Evolutionary conservation across 345 rosid species (phyloP).

Genomic region (Citrus medica): DNA sequence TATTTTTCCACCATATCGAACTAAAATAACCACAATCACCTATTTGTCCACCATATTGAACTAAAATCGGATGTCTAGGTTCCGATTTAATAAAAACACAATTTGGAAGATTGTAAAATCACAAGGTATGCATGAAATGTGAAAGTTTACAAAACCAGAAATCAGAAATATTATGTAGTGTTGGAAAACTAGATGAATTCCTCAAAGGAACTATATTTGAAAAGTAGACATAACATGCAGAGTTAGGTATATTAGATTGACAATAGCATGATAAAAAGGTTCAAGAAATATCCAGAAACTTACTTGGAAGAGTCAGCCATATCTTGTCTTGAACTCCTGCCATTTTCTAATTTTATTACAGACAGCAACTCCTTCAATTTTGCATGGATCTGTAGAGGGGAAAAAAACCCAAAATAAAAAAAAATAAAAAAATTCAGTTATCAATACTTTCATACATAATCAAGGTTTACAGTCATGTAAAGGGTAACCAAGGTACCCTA

Average conservation of each 20-base stretch:
- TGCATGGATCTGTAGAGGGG: slow-evolving; percentile 45
- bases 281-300: slow-evolving; percentile 15
- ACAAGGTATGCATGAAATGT: not conserved
- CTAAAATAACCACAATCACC: not conserved
- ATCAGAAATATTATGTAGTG: not conserved
- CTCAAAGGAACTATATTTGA: slow-evolving; percentile 1
- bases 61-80: not conserved
- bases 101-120: not conserved
- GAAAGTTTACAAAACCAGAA: not conserved
- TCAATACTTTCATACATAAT: not conserved
- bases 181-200: not conserved
- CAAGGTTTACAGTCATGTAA: not conserved
- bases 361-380: slow-evolving; percentile 68
- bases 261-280: not conserved
- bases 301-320: slow-evolving; percentile 51
- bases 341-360: slow-evolving; percentile 44
- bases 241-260: not conserved
- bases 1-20: not conserved
- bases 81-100: not conserved
- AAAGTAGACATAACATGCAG: not conserved
- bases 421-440: not conserved
- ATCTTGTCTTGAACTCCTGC: slow-evolving; percentile 54
- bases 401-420: not conserved
- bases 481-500: not conserved
- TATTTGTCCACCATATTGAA: not conserved